Evolutionary conservation across 164 flowering plant genomes (phyloP).

Genomic region (Platanus orientalis): DNA sequence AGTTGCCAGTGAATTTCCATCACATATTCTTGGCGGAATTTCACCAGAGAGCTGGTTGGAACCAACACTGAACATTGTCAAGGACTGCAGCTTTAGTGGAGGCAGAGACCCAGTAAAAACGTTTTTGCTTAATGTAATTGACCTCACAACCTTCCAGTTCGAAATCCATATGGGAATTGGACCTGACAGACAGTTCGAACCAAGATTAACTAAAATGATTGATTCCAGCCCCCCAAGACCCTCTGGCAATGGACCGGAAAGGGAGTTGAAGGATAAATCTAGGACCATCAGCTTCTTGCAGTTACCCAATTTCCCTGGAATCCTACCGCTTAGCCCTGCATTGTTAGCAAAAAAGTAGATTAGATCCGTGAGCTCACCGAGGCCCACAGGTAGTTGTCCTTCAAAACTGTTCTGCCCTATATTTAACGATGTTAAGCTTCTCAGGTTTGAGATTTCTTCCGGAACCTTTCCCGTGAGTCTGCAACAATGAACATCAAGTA

Average conservation of each 20-base stretch:
- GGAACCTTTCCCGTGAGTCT: constrained; percentile 45
- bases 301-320: constrained; percentile 48
- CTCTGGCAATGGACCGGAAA: constrained; percentile 52
- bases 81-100: constrained; percentile 28
- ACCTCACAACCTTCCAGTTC: constrained; percentile 35
- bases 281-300: constrained; percentile 46
- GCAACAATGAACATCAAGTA: constrained; percentile 33
- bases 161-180: constrained; percentile 51
- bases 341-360: constrained; percentile 35
- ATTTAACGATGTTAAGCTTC: constrained; percentile 35
- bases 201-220: constrained; percentile 34
- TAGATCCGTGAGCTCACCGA: constrained; percentile 43
- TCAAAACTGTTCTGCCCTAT: constrained; percentile 48
- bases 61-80: constrained; percentile 33
- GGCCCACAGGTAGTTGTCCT: constrained; percentile 47
- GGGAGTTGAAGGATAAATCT: constrained; percentile 46
- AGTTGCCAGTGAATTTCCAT: constrained; percentile 26
- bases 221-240: constrained; percentile 33
- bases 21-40: constrained; percentile 41
- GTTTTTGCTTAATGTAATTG: constrained; percentile 39
- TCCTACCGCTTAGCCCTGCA: constrained; percentile 45
- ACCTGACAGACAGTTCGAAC: constrained; percentile 47
- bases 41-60: constrained; percentile 53
- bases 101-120: constrained; percentile 43
- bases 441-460: constrained; percentile 38